Evolutionary conservation across 352 stramenopile species (phyloP).

Genomic region (Globisporangium carolinianum): DNA sequence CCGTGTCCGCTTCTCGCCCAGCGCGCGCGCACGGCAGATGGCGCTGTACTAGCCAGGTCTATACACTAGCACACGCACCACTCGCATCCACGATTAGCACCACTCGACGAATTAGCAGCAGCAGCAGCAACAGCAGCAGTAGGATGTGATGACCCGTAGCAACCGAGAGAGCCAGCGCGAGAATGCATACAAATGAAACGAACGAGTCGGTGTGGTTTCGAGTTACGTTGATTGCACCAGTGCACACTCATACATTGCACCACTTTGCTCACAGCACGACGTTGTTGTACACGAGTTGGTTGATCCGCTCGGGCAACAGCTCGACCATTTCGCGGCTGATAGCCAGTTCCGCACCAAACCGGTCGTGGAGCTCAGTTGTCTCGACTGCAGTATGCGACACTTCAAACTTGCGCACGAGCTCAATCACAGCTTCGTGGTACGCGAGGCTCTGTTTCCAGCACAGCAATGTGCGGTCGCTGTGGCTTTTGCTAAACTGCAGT

Average conservation of each 20-base stretch:
- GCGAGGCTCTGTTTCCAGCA: conserved; percentile 56
- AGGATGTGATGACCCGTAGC: no score
- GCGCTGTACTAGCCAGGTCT: no score
- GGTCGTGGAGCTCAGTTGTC: conserved; percentile 17
- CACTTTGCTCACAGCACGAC: conserved; percentile 18
- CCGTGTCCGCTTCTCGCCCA: not conserved
- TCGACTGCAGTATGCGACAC: conserved; percentile 10
- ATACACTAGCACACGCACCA: no score
- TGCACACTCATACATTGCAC: no score
- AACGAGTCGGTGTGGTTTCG: no score
- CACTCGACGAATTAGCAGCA: no score
- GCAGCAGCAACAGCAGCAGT: no score
- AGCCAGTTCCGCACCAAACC: conserved; percentile 41
- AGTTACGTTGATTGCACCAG: no score
- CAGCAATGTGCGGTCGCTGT: conserved; percentile 42
- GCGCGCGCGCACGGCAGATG: not conserved
- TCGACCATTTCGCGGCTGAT: conserved; percentile 62
- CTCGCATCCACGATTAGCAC: no score
- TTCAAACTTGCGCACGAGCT: conserved; percentile 35
- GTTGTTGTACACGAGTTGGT: conserved; percentile 67
- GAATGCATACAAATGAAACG: no score
- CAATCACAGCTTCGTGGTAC: conserved; percentile 39
- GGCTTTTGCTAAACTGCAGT: conserved; percentile 23
- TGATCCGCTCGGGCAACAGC: conserved; percentile 72
- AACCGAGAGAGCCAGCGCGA: no score